Evolutionary conservation across 2,329 filamentous ascomycete genomes (phyloP), one percentile per base, ranked within the genome.

Genomic region (Penicillium sp.): DNA sequence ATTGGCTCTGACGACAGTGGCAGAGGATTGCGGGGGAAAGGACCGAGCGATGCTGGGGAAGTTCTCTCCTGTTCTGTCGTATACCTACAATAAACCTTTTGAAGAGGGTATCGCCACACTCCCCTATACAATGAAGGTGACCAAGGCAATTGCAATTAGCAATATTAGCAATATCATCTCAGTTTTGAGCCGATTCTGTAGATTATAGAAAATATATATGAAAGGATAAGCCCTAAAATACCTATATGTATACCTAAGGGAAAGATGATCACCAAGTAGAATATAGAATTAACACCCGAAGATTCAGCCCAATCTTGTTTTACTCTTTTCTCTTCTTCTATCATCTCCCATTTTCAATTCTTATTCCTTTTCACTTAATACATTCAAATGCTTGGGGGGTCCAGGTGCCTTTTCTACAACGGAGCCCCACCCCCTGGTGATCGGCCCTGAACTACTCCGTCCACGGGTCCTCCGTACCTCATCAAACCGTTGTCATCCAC

Each of bases 401-500:
- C 31, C 22, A 9, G 8, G 40, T 44, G 17, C 33, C 22, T 44
- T 33, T 49, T 43, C 31, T 44, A 33, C 21, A 12, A 38, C 32
- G 21, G 12, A 52, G 56, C 56, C 56, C 58, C 57, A 57, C 53
- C 57, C 58, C 58, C 54, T 58, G 47, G 54, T 53, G 51, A 60
- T 61, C 58, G 50, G 51, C 54, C 51, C 48, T 43, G 48, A 57
- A 55, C 56, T 54, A 57, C 53, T 32, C 29, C 29, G 29, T 32
- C 6, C 29, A 32, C 29, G 13, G 6, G 29, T 32, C 58, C 58
- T 56, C 59, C 55, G 8, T 53, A 60, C 58, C 57, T 61, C 55
- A 60, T 59, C 55, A 49, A 45, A 54, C 58, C 57, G 57, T 61
- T 57, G 52, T 51, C 57, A 52, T 60, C 57, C 31, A 53, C 49